Percentiles rank a stretch among this genome's conserved stretches.
These are phyloP conservation scores for Haplosporangium sp. DNA, from an alignment of 371 early-diverging fungal species.

Conservation along the genomic window DNA sequence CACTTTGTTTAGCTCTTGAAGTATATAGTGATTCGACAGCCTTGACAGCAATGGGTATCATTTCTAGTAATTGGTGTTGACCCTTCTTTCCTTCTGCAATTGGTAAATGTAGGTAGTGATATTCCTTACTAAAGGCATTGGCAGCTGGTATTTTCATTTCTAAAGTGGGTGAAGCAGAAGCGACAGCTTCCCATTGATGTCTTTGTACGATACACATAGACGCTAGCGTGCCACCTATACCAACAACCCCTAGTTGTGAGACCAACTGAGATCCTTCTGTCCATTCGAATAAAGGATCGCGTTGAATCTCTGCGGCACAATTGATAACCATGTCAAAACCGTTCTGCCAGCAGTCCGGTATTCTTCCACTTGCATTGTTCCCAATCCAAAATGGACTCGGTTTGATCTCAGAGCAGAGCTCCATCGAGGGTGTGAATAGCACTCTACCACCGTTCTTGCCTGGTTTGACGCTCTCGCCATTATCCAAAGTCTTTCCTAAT, in stretches of 20 bases:
- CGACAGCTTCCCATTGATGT: conserved; percentile 19
- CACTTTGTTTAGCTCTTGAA: conserved; percentile 21
- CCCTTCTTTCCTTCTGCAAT: conserved; percentile 84
- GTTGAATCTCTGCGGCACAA: conserved; percentile 48
- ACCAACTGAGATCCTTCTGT: not conserved
- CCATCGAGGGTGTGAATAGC: conserved; percentile 43
- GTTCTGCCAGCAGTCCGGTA: conserved; percentile 44
- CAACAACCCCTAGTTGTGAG: conserved; percentile 12
- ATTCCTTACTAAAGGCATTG: conserved; percentile 34
- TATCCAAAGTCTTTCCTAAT: conserved; percentile 20
- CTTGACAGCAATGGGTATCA: conserved; percentile 67
- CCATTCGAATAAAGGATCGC: conserved; percentile 31
- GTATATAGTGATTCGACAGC: conserved; percentile 58
- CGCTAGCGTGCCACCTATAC: conserved; percentile 29
- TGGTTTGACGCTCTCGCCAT: not conserved
- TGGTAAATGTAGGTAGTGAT: conserved; percentile 66
- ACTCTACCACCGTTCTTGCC: conserved; percentile 5
- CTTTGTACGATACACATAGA: conserved; percentile 30
- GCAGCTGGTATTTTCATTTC: conserved; percentile 52
- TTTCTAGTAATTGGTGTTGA: conserved; percentile 64
- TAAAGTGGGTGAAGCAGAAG: not conserved
- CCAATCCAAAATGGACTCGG: conserved; percentile 51
- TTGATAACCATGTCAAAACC: conserved; percentile 55
- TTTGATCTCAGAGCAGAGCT: conserved; percentile 45
- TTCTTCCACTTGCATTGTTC: conserved; percentile 42